phyloP scores from a whole-genome alignment of 164 flowering plant species.

The Sedum album region DNA sequence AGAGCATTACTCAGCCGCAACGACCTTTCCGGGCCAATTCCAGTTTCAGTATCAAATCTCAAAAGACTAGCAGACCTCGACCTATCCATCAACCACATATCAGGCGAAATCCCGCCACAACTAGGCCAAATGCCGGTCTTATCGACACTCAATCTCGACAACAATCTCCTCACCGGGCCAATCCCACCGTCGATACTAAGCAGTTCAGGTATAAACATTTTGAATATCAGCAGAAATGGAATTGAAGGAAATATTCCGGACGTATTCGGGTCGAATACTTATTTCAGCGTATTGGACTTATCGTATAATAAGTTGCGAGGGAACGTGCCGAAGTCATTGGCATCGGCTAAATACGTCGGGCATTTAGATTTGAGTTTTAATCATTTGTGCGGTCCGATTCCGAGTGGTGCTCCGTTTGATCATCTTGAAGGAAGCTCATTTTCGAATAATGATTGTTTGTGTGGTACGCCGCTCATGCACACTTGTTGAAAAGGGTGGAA shows the following conservation, averaged over 20 bases:
- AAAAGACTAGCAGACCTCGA: slow-evolving; percentile 48
- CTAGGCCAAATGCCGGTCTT: slow-evolving; percentile 48
- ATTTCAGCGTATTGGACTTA: slow-evolving; percentile 39
- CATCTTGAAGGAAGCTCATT: slow-evolving; percentile 35
- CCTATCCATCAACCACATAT: slow-evolving; percentile 32
- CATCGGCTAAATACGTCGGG: slow-evolving; percentile 26
- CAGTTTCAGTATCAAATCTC: slow-evolving; percentile 30
- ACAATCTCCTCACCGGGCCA: slow-evolving; percentile 32
- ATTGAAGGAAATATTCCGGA: slow-evolving; percentile 46
- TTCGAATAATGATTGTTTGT: slow-evolving; percentile 35
- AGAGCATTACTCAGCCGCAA: slow-evolving; percentile 40
- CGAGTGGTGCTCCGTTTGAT: slow-evolving; percentile 32
- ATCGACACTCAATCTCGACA: slow-evolving; percentile 37
- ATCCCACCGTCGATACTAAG: slow-evolving; percentile 30
- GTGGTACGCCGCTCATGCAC: slow-evolving; percentile 23
- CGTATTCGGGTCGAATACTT: slow-evolving; percentile 38
- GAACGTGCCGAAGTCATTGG: slow-evolving; percentile 27
- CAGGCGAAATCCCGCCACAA: slow-evolving; percentile 37
- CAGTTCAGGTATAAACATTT: slow-evolving; percentile 30
- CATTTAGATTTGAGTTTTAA: slow-evolving; percentile 45
- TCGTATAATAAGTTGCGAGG: slow-evolving; percentile 44
- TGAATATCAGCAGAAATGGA: slow-evolving; percentile 49
- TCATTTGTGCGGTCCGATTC: slow-evolving; percentile 42
- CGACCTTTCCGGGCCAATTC: slow-evolving; percentile 42
- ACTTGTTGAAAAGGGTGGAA: slow-evolving; percentile 20